Evolutionary conservation across 2,329 filamentous ascomycete species (phyloP).

Genomic region (Boeremia lycopersici): DNA sequence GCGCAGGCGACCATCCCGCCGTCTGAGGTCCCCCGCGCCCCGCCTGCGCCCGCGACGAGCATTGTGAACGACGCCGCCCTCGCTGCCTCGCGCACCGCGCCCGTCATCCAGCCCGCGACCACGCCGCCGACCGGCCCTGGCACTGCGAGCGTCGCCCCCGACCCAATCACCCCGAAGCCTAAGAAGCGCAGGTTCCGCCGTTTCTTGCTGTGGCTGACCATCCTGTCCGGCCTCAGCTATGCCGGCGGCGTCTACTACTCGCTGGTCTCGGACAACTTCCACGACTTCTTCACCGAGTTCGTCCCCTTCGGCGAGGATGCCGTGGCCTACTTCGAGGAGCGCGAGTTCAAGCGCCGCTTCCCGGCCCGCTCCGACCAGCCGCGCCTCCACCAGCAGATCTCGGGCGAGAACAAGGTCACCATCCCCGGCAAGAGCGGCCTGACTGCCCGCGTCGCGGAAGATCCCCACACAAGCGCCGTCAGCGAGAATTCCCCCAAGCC

Average conservation of each 20-base stretch:
- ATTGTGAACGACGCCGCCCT: constrained; percentile 24
- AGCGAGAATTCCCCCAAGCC: constrained; percentile 51
- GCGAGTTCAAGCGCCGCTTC: constrained; percentile 89
- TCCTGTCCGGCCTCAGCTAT: constrained; percentile 80
- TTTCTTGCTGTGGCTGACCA: constrained; percentile 75
- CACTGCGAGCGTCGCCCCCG: constrained; percentile 50
- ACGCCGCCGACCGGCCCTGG: constrained; percentile 51
- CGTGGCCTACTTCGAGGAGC: constrained; percentile 93
- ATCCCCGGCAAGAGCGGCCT: constrained; percentile 87
- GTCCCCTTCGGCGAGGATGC: constrained; percentile 92
- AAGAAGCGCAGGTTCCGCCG: constrained; percentile 76
- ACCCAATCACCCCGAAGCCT: constrained; percentile 51
- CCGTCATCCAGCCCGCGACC: constrained; percentile 40
- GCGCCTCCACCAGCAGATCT: constrained; percentile 54
- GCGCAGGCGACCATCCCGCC: constrained; percentile 53
- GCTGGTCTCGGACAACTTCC: constrained; percentile 93
- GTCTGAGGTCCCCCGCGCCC: constrained; percentile 55
- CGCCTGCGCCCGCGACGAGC: constrained; percentile 50
- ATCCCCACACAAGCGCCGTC: constrained; percentile 68
- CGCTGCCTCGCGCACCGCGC: constrained; percentile 41
- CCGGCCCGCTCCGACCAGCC: constrained; percentile 52
- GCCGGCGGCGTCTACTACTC: constrained; percentile 91
- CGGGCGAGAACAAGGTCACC: constrained; percentile 71
- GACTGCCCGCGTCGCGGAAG: constrained; percentile 76
- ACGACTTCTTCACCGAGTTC: constrained; percentile 99